Base-by-base conservation (phyloP, 306 rosid species). In the Lathyrus aphaca region DNA sequence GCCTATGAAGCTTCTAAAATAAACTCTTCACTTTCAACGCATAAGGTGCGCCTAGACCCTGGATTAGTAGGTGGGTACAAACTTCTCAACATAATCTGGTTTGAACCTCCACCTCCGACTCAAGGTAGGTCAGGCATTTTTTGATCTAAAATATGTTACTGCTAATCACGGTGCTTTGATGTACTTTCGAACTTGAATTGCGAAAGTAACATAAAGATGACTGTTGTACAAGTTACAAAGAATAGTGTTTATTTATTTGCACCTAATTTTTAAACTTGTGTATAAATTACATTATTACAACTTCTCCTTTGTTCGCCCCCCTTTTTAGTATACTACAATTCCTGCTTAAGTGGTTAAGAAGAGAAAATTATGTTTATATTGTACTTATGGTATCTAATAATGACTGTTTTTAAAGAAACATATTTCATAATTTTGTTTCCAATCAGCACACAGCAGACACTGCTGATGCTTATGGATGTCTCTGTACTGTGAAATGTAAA, bases 11-110 rank as follows among this genome's bases (percentile, higher is more conserved):
- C 89, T 14, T 76, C 85, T 53, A 72, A 77, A 43, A 89, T 95
- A 80, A 95, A 87, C 82, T 86, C 96, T 37, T 83, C 89, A 0
- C 95, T 95, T 73, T 68, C 72, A 64, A 63, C 69, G 86, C 96
- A 95, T 61, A 95, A 82, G 85, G 82, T 95, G 77, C 87, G 46
- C 43, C 65, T 95, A 53, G 74, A 87, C 79, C 82, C 86, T 48
- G 73, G 73, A 65, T 80, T 86, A 58, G 92, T 95, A 68, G 97
- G 99, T 4, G 95, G 85, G 76, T 95, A 91, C 86, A 75, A 46
- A 53, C 85, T 95, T 79, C 89, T 91, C 74, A 95, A 87, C 56
- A 54, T 95, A 39, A 91, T 95, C 21, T 95, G 96, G 99, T 91
- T 87, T 72, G 72, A 79, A 84, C 86, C 96, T 76, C 96, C 95